phyloP scores from a whole-genome alignment of 306 rosid genomes.

The Oxytropis ochrocephala region DNA sequence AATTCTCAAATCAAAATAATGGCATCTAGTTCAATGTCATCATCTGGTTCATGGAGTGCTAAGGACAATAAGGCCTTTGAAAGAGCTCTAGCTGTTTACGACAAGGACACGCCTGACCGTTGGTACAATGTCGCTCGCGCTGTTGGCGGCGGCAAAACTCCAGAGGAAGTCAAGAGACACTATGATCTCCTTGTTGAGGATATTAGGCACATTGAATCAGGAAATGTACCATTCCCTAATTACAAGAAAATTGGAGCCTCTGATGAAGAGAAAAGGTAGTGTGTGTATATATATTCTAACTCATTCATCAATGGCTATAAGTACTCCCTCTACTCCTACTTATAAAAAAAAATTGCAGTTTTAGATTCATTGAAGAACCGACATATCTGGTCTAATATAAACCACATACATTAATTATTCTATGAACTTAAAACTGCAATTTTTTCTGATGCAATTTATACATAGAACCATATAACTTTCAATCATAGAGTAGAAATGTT shows the following conservation, averaged over 20 bases:
- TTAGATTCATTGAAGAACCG: too few relatives aligned
- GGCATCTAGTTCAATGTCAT: constrained; percentile 72
- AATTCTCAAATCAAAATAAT: constrained; percentile 15
- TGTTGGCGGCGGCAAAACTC: constrained; percentile 72
- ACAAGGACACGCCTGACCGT: constrained; percentile 87
- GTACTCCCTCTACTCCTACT: too few relatives aligned
- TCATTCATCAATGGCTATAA: not conserved
- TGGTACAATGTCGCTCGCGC: constrained; percentile 84
- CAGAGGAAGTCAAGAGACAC: constrained; percentile 74
- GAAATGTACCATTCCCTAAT: constrained; percentile 62
- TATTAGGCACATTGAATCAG: constrained; percentile 68
- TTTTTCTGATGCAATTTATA: too few relatives aligned
- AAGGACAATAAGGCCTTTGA: constrained; percentile 88
- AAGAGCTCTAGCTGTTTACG: constrained; percentile 77
- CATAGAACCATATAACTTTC: not conserved
- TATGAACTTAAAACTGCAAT: too few relatives aligned
- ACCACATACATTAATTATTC: too few relatives aligned
- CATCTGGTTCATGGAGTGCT: constrained; percentile 68
- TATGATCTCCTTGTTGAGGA: constrained; percentile 68
- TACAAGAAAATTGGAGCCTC: constrained; percentile 37
- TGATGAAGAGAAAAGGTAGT: constrained; percentile 55
- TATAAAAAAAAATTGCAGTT: too few relatives aligned
- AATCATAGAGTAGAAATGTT: not conserved
- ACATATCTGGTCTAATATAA: too few relatives aligned
- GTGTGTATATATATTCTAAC: not conserved